Conservation (phyloP, 345 rosid genomes). For the Gossypium herbaceum region DNA sequence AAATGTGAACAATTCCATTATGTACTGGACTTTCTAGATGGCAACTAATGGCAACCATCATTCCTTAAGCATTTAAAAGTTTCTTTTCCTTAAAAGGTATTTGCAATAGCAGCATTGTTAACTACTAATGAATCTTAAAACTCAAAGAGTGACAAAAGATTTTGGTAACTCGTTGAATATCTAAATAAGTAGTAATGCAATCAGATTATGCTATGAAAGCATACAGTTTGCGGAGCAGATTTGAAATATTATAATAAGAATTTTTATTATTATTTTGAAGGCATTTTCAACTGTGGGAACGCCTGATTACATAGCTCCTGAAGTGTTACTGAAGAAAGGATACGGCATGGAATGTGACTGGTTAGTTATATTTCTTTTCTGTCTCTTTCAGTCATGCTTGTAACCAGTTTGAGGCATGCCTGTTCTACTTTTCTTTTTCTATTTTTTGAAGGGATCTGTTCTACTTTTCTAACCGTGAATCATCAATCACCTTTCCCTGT, state of each 20-base stretch:
- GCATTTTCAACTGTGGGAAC: conserved; percentile 99
- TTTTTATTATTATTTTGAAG: conserved; percentile 31
- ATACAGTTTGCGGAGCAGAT: background rate
- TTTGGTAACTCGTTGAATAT: background rate
- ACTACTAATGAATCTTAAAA: background rate
- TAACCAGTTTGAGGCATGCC: background rate
- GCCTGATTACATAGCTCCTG: conserved; percentile 96
- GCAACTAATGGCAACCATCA: too few relatives aligned
- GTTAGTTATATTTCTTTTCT: conserved; percentile 40
- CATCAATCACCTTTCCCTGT: background rate
- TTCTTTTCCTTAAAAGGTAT: background rate
- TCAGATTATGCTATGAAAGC: conserved; percentile 10
- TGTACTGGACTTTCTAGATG: too few relatives aligned
- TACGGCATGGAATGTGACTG: conserved; percentile 99
- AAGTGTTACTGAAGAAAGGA: conserved; percentile 92
- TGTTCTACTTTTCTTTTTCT: background rate
- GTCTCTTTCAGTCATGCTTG: conserved; percentile 8
- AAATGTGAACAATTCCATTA: background rate
- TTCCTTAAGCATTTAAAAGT: too few relatives aligned
- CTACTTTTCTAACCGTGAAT: background rate
- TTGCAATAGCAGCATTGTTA: background rate
- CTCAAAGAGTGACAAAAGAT: conserved; percentile 2
- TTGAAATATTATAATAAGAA: background rate
- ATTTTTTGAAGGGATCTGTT: background rate
- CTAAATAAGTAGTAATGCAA: background rate